These are phyloP conservation scores for Agrocybe praecox DNA, from an alignment of 768 basidiomycete genomes.

Conservation along the genomic window DNA sequence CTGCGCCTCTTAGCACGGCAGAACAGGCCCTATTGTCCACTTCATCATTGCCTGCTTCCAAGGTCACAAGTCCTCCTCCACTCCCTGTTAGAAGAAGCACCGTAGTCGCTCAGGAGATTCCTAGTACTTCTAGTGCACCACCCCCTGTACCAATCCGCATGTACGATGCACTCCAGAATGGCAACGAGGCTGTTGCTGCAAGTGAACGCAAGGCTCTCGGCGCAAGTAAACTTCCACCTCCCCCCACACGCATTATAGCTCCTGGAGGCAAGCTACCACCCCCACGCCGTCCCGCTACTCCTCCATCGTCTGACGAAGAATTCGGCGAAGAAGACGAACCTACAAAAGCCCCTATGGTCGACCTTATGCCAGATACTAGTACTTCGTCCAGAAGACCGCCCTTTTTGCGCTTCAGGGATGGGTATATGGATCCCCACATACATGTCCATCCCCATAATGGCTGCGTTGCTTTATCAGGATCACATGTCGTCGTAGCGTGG, in stretches of 20 bases:
- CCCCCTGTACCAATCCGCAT: slow-evolving; percentile 29
- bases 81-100: slow-evolving; percentile 46
- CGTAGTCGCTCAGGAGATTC: slow-evolving; percentile 19
- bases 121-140: slow-evolving; percentile 12
- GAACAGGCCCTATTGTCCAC: slow-evolving; percentile 10
- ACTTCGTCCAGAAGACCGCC: slow-evolving; percentile 63
- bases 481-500: slow-evolving; percentile 58
- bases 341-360: slow-evolving; percentile 38
- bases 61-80: slow-evolving; percentile 35
- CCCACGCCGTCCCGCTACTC: slow-evolving; percentile 45
- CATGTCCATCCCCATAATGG: slow-evolving; percentile 62
- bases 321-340: slow-evolving; percentile 64
- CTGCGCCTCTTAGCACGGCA: slow-evolving; percentile 17
- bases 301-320: slow-evolving; percentile 53
- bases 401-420: slow-evolving; percentile 39
- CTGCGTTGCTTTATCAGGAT: slow-evolving; percentile 56
- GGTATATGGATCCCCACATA: slow-evolving; percentile 49
- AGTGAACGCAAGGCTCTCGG: slow-evolving; percentile 38
- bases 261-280: slow-evolving; percentile 73
- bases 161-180: slow-evolving; percentile 2
- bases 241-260: slow-evolving; percentile 74
- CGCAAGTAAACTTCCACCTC: slow-evolving; percentile 57
- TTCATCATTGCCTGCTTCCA: slow-evolving; percentile 15
- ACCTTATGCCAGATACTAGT: slow-evolving; percentile 69
- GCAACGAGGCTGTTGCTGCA: slow-evolving; percentile 21